These are phyloP conservation scores for Craterostigma plantagineum DNA, from an alignment of 257 asterid genomes.

Conservation along the genomic window DNA sequence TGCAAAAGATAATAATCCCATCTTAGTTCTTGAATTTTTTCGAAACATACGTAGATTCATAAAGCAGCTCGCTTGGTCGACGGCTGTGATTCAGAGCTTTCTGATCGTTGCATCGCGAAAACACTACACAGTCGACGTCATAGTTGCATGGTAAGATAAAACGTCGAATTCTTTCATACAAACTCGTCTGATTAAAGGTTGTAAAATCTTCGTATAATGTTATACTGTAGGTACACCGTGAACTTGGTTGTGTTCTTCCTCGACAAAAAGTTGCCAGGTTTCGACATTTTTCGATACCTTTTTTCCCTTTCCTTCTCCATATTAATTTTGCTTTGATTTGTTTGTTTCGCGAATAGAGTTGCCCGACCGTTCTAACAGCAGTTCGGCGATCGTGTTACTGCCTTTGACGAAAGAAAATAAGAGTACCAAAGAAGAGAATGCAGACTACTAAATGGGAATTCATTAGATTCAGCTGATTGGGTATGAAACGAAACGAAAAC, in stretches of 20 bases:
- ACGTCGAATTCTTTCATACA: too few species aligned
- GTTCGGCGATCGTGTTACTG: conserved; percentile 42
- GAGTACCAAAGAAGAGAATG: conserved; percentile 53
- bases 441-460: conserved; percentile 60
- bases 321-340: background rate
- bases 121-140: conserved; percentile 85
- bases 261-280: conserved; percentile 76
- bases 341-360: conserved; percentile 27
- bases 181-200: too few species aligned
- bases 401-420: conserved; percentile 58
- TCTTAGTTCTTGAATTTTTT: too few species aligned
- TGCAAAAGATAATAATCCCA: too few species aligned
- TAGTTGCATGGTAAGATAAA: conserved; percentile 75
- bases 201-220: too few species aligned
- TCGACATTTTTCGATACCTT: background rate
- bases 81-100: conserved; percentile 61
- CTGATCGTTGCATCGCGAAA: conserved; percentile 91
- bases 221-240: conserved; percentile 81
- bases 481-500: too few species aligned
- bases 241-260: conserved; percentile 85
- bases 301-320: background rate
- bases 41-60: conserved; percentile 65
- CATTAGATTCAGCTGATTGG: too few species aligned
- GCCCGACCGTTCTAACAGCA: too few species aligned
- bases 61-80: conserved; percentile 74